These are phyloP conservation scores for Penicillium sp. DNA, from an alignment of 2,329 filamentous ascomycete species.

Conservation along the genomic window DNA sequence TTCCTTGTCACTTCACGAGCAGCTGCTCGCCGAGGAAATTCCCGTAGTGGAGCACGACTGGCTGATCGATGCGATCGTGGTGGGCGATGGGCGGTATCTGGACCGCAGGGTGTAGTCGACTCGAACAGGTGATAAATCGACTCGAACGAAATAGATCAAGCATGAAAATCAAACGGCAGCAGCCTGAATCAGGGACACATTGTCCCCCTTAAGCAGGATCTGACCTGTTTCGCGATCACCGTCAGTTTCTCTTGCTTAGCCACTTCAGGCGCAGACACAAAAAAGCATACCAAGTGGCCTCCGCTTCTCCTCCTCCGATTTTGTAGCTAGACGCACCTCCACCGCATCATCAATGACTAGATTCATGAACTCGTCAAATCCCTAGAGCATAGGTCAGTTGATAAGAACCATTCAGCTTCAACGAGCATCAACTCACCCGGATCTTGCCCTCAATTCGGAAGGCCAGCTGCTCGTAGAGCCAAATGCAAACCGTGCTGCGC, in stretches of 20 bases:
- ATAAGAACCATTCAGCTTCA: background rate
- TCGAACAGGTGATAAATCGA: background rate
- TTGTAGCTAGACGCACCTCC: constrained; percentile 79
- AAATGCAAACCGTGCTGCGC: constrained; percentile 82
- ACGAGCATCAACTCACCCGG: constrained; percentile 54
- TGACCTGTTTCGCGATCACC: constrained; percentile 52
- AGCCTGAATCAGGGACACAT: constrained; percentile 72
- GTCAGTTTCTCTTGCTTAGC: background rate
- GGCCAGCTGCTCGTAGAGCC: constrained; percentile 92
- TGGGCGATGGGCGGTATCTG: constrained; percentile 61
- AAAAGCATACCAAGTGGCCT: constrained; percentile 64
- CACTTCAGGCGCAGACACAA: background rate
- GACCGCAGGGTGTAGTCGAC: constrained; percentile 25
- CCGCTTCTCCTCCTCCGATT: constrained; percentile 72
- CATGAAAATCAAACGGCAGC: constrained; percentile 32
- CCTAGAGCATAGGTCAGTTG: constrained; percentile 48
- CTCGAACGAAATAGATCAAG: constrained; percentile 11
- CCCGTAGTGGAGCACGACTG: constrained; percentile 73
- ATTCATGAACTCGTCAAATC: constrained; percentile 99
- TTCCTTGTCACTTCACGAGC: constrained; percentile 79
- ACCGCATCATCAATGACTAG: constrained; percentile 92
- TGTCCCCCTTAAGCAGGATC: constrained; percentile 82
- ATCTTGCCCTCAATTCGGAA: constrained; percentile 97
- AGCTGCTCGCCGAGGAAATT: constrained; percentile 66
- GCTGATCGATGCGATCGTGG: constrained; percentile 68